Percentiles rank a stretch among this genome's conserved stretches.
phyloP scores from a whole-genome alignment of 352 stramenopile species.

The Peronospora destructor region DNA sequence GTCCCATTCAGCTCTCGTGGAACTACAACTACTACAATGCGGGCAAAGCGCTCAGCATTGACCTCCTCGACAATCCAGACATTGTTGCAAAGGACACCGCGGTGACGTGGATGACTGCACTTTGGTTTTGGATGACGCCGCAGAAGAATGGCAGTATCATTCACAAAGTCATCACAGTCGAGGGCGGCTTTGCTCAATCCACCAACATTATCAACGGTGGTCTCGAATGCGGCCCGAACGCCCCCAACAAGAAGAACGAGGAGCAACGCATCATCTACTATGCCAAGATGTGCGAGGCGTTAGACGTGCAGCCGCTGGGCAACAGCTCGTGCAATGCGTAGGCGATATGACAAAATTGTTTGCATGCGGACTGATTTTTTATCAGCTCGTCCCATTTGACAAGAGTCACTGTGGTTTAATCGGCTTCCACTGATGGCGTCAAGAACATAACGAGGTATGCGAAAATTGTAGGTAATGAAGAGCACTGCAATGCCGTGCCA shows the following conservation, averaged over 20 bases:
- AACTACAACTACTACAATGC: constrained; percentile 52
- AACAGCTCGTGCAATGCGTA: constrained; percentile 37
- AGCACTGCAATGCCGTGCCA: too few relatives aligned
- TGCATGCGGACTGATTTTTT: too few relatives aligned
- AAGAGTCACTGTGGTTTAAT: too few relatives aligned
- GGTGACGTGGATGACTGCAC: constrained; percentile 41
- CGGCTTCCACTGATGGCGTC: too few relatives aligned
- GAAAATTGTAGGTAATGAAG: too few relatives aligned
- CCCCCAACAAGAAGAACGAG: constrained; percentile 33
- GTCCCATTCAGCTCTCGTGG: constrained; percentile 45
- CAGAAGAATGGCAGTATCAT: constrained; percentile 32
- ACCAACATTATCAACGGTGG: constrained; percentile 47
- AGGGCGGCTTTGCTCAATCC: constrained; percentile 34
- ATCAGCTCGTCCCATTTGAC: too few relatives aligned
- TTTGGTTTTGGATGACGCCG: constrained; percentile 52
- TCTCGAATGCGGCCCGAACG: constrained; percentile 34
- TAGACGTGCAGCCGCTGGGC: constrained; percentile 28
- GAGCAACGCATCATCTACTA: constrained; percentile 32
- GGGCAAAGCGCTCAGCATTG: constrained; percentile 29
- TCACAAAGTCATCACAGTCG: constrained; percentile 33
- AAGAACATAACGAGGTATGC: too few relatives aligned
- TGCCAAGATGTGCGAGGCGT: constrained; percentile 22
- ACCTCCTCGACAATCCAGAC: constrained; percentile 35
- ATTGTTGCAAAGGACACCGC: constrained; percentile 30
- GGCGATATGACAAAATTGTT: not conserved